Percentiles rank a stretch among this genome's conserved stretches.
Evolutionary conservation across 2,329 filamentous ascomycete genomes (phyloP).

Genomic region (Aplosporella prunicola): DNA sequence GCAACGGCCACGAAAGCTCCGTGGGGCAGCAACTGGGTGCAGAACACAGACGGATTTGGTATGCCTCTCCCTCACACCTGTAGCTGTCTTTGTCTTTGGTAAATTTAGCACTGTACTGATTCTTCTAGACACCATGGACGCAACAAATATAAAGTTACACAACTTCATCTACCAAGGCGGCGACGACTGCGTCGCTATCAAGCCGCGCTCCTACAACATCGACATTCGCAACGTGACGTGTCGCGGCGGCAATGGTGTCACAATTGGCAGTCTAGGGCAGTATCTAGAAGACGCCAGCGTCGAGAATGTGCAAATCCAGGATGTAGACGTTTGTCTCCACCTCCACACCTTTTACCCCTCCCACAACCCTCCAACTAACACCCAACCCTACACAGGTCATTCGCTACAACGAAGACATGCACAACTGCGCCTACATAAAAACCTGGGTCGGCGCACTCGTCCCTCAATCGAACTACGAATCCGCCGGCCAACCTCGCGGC

Average conservation of each 20-base stretch:
- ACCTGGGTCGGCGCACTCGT: conserved; percentile 45
- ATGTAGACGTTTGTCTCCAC: conserved; percentile 29
- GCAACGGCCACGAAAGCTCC: conserved; percentile 42
- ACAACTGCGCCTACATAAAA: conserved; percentile 46
- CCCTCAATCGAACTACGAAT: conserved; percentile 40
- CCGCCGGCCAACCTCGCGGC: conserved; percentile 39
- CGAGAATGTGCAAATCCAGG: conserved; percentile 39
- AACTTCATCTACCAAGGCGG: conserved; percentile 48
- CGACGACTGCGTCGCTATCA: conserved; percentile 53
- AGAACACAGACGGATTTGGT: conserved; percentile 49
- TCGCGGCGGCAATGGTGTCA: conserved; percentile 43
- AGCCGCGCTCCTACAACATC: conserved; percentile 53
- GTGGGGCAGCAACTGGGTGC: conserved; percentile 46
- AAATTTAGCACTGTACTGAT: conserved; percentile 4
- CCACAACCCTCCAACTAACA: neutral
- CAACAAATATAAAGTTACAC: conserved; percentile 38
- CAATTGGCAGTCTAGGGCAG: conserved; percentile 45
- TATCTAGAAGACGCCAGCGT: conserved; percentile 47
- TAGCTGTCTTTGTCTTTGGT: neutral
- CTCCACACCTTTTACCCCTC: neutral
- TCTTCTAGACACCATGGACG: conserved; percentile 44
- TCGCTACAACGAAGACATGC: conserved; percentile 39
- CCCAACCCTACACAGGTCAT: conserved; percentile 21
- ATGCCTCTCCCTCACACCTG: too few relatives aligned
- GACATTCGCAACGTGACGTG: conserved; percentile 46